Evolutionary conservation across 768 basidiomycete species (phyloP), one percentile per base, ranked within the genome.

Genomic region (Suillus brevipes): DNA sequence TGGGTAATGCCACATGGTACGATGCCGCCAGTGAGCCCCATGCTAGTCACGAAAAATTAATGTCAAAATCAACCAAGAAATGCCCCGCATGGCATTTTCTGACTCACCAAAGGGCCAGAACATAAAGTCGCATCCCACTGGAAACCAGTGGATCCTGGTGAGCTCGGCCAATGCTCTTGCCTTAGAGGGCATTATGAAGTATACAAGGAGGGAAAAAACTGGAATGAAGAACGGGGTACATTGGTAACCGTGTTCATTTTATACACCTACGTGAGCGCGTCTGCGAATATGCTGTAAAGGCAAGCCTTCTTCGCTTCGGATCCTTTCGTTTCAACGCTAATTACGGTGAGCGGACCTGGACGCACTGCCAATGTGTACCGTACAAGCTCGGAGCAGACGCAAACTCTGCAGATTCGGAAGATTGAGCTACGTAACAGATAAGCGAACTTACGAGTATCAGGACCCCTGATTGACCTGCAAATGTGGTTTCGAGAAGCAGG

Each of bases 101-200:
- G 57, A 6, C 57, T 42, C 7, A 59, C 57, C 57, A 8, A 59
- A 59, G 38, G 57, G 57, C 57, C 57, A 59, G 10, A 59, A 40
- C 25, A 59, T 59, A 25, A 40, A 59, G 38, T 59, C 38, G 3
- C 2, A 40, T 25, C 57, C 57, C 38, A 59, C 57, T 40, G 57
- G 57, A 40, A 59, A 59, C 38, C 38, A 59, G 18, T 59, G 57
- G 12, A 59, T 5, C 38, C 57, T 59, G 16, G 57, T 59, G 38
- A 59, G 57, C 57, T 59, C 38, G 8, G 20, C 1, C 25, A 59
- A 40, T 7, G 38, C 9, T 28, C 57, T 59, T 28, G 38, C 38
- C 18, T 59, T 59, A 25, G 57, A 59, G 18, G 57, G 57, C 57
- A 59, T 59, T 28, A 25, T 28, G 14, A 28, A 37, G 36, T 57